These are phyloP conservation scores for Polytrichum formosum DNA, from an alignment of 225 moss, liverwort and hornwort genomes.

Conservation along the genomic window DNA sequence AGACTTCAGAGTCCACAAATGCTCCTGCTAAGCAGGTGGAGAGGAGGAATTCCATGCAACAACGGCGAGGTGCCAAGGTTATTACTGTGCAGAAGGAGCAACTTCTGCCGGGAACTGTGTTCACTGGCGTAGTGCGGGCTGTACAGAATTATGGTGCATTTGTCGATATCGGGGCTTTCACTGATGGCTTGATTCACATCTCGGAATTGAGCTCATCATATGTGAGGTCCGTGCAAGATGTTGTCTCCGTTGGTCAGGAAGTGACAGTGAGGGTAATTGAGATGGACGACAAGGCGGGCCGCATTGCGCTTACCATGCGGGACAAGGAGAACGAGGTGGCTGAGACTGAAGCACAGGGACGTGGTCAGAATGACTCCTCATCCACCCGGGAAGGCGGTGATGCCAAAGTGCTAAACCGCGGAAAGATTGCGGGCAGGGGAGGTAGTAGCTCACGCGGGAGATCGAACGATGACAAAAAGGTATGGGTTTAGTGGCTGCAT, in stretches of 20 bases:
- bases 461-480: conserved; percentile 63
- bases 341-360: conserved; percentile 9
- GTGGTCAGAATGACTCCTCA: conserved; percentile 13
- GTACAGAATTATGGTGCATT: conserved; percentile 85
- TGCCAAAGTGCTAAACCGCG: conserved; percentile 59
- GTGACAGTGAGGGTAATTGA: conserved; percentile 78
- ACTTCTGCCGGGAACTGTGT: conserved; percentile 60
- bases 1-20: conserved; percentile 4
- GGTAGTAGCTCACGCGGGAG: conserved; percentile 22
- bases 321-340: conserved; percentile 48
- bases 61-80: conserved; percentile 15
- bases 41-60: conserved; percentile 22
- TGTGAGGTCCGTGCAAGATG: conserved; percentile 66
- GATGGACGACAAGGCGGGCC: conserved; percentile 57
- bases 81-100: conserved; percentile 58
- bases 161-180: conserved; percentile 89
- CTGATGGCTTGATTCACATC: conserved; percentile 89
- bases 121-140: conserved; percentile 72
- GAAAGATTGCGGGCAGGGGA: conserved; percentile 79
- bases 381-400: conserved; percentile 41
- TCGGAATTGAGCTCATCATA: conserved; percentile 60
- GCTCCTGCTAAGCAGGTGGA: conserved; percentile 21
- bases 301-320: conserved; percentile 76
- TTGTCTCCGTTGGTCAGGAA: conserved; percentile 73
- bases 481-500: conserved; percentile 4